Base-by-base conservation (phyloP, 352 stramenopile species). In the Saprolegnia diclina region DNA sequence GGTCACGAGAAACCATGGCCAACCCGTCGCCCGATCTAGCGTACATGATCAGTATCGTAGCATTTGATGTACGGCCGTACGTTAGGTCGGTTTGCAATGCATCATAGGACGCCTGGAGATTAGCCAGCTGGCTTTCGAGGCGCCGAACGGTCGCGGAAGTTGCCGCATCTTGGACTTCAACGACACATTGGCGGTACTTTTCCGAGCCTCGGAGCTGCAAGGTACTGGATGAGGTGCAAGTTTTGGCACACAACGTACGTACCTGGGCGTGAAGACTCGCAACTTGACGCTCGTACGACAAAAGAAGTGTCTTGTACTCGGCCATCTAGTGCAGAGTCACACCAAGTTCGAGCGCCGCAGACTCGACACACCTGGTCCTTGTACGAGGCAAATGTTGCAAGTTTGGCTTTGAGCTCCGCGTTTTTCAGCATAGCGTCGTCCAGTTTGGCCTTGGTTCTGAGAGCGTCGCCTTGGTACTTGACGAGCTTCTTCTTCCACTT, bases 371-470 rank as follows among this genome's bases (percentile, higher is more conserved):
- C 86, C 82, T 93, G 82, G 70, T 95, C 85, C 69, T 84, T 80
- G 64, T 82, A 83, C 5, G 57, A 74, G 13, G 81, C 83, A 50
- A 75, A 78, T 13, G 80, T 87, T 4, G 80, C 73, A 11, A 95
- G 64, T 50, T 88, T 89, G 54, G 91, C 79, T 74, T 83, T 77
- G 38, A 95, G 56, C 13, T 79, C 77, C 32, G 87, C 78, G 61
- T 91, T 95, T 62, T 95, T 95, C 21, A 91, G 57, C 29, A 81
- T 81, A 10, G 90, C 46, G n/a, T 88, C 85, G 45, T 95, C 83
- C 61, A 90, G 74, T 45, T 93, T 85, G 9, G 77, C 67, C 64
- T 91, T 91, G 13, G 75, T 77, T 64, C 83, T 90, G 40, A 72
- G 77, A 71, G 83, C 74, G 46, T 95, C 87, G 0, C 76, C 71